Conservation (phyloP, 2,329 filamentous ascomycete genomes). For the Cladosporium austrohemisphaericum region DNA sequence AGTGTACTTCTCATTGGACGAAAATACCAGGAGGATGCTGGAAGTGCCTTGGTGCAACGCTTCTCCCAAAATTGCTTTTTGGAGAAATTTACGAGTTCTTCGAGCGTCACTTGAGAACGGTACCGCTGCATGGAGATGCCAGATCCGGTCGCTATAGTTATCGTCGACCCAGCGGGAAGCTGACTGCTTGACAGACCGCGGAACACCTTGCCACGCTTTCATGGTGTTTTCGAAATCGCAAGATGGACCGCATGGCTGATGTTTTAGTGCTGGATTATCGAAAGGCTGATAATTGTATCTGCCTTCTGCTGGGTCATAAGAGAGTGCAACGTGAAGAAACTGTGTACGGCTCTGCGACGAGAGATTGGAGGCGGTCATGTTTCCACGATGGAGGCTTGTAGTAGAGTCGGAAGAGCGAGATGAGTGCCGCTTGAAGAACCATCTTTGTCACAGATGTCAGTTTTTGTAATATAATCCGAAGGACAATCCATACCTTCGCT, state of each 20-base stretch:
- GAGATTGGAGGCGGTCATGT: too few species aligned
- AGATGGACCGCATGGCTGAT: neutral
- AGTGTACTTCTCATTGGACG: neutral
- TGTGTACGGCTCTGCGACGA: too few species aligned
- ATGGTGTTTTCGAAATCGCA: constrained; percentile 1
- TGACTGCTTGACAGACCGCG: neutral
- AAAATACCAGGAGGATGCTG: neutral
- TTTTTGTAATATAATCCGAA: neutral
- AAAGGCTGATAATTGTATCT: neutral
- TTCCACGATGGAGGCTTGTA: too few species aligned
- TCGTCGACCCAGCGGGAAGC: neutral
- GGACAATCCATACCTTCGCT: neutral
- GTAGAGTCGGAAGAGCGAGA: neutral
- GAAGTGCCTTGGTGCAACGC: neutral
- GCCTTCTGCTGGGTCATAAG: constrained; percentile 1
- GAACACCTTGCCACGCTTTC: neutral
- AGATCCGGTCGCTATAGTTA: neutral
- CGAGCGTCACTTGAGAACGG: neutral
- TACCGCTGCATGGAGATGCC: constrained; percentile 4
- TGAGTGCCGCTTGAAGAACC: constrained; percentile 1
- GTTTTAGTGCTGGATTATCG: neutral
- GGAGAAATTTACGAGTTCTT: neutral
- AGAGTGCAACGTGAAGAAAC: neutral
- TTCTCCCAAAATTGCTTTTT: neutral
- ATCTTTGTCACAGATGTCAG: constrained; percentile 3